Percentiles rank a stretch among this genome's conserved stretches.
Conservation (phyloP, 2,329 filamentous ascomycete genomes). For the Neonectria punicea region DNA sequence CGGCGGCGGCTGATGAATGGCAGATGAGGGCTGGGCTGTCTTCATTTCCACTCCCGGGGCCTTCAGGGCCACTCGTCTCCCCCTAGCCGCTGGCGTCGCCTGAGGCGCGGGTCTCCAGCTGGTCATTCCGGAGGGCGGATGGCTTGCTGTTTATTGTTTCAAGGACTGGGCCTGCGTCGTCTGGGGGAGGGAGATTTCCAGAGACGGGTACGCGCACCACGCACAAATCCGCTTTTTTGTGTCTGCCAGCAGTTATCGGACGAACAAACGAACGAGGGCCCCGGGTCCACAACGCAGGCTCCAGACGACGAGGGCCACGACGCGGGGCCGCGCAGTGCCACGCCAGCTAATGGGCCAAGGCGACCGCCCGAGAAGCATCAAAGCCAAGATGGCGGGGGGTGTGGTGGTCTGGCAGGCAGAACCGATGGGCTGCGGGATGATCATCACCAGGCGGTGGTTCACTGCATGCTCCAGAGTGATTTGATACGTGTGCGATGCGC, state of each 20-base stretch:
- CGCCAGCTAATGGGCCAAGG: slow-evolving; percentile 17
- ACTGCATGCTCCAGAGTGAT: neutral
- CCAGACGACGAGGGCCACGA: slow-evolving; percentile 1
- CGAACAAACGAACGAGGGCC: neutral
- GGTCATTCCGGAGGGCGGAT: slow-evolving; percentile 7
- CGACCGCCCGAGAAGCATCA: neutral
- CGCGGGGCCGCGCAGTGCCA: slow-evolving; percentile 15
- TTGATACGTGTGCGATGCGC: neutral
- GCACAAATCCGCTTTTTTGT: neutral
- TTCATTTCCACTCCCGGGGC: slow-evolving; percentile 25
- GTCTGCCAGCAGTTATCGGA: neutral
- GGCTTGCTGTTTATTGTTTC: slow-evolving; percentile 4
- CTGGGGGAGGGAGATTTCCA: neutral
- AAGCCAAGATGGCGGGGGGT: neutral
- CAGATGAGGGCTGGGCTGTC: neutral
- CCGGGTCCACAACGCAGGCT: neutral
- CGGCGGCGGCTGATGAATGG: neutral
- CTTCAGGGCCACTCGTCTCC: slow-evolving; percentile 16
- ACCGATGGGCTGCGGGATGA: slow-evolving; percentile 12
- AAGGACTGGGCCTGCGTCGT: neutral
- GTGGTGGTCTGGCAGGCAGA: neutral
- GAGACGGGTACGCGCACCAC: neutral
- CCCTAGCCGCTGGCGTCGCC: slow-evolving; percentile 5
- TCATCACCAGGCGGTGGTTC: neutral
- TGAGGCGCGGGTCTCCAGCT: slow-evolving; percentile 4